phyloP scores from a whole-genome alignment of 768 basidiomycete species.

The Roridomyces roridus region DNA sequence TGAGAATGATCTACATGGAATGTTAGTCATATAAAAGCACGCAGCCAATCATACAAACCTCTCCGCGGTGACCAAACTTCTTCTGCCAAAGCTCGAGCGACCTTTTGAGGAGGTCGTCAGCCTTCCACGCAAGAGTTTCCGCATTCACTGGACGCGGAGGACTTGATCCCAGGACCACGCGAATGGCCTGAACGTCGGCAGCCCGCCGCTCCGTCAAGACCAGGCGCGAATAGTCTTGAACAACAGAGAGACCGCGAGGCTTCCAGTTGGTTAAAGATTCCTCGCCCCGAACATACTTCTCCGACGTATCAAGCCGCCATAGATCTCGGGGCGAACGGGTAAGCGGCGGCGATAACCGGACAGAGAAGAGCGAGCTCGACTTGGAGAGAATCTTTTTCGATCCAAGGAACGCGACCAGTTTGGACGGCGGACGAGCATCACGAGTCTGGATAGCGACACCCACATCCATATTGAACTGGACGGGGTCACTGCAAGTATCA shows the following conservation, averaged over 20 bases:
- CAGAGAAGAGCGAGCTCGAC: conserved; percentile 83
- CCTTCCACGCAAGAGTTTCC: conserved; percentile 68
- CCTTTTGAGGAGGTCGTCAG: conserved; percentile 67
- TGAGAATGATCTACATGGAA: conserved; percentile 71
- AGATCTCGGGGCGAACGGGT: conserved; percentile 88
- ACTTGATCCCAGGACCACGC: conserved; percentile 71
- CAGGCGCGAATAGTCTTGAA: conserved; percentile 85
- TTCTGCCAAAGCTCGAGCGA: conserved; percentile 85
- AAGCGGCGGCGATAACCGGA: conserved; percentile 82
- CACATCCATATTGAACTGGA: conserved; percentile 89
- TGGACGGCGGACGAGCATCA: conserved; percentile 84
- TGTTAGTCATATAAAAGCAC: conserved; percentile 5
- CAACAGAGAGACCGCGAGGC: conserved; percentile 85
- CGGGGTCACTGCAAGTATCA: conserved; percentile 83
- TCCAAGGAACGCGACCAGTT: conserved; percentile 76
- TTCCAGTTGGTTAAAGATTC: conserved; percentile 85
- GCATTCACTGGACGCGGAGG: conserved; percentile 54
- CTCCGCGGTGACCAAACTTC: conserved; percentile 75
- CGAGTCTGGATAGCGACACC: conserved; percentile 84
- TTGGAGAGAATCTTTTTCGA: conserved; percentile 79
- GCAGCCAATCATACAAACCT: conserved; percentile 53
- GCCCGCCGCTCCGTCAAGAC: conserved; percentile 73
- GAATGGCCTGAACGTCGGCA: conserved; percentile 90
- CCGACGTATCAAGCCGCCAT: conserved; percentile 94
- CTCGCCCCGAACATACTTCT: conserved; percentile 94